phyloP scores from a whole-genome alignment of 257 asterid species.

The Nicotiana benthamiana region DNA sequence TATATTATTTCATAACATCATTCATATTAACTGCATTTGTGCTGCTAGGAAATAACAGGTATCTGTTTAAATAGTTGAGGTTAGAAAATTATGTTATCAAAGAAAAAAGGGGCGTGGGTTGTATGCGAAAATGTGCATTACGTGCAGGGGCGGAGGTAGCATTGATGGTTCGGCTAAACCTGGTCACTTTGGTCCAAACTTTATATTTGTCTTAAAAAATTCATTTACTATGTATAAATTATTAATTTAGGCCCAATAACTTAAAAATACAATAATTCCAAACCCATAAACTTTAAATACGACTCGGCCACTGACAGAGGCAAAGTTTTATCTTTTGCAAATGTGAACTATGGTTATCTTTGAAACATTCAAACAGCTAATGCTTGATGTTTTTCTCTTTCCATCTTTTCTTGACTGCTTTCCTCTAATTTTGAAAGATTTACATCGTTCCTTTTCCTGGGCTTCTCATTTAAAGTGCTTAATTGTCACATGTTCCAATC shows the following conservation, averaged over 20 bases:
- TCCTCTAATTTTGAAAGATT: slow-evolving; percentile 5
- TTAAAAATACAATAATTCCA: no score
- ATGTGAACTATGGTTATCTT: not conserved
- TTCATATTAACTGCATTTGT: not conserved
- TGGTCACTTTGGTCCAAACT: no score
- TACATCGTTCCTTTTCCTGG: slow-evolving; percentile 8
- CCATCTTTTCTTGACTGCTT: not conserved
- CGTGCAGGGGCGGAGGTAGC: no score
- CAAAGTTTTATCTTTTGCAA: not conserved
- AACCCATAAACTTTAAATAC: not conserved
- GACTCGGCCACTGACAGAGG: accelerated
- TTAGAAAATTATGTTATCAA: not conserved
- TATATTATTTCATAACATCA: no score
- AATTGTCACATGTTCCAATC: slow-evolving; percentile 22
- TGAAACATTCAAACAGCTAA: not conserved
- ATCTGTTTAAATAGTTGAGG: not conserved
- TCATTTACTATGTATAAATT: no score
- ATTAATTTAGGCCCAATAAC: no score
- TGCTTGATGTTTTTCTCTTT: not conserved
- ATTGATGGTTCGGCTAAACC: no score
- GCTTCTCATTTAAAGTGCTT: slow-evolving; percentile 27
- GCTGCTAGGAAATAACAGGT: not conserved
- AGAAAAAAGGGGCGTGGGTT: not conserved
- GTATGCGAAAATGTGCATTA: not conserved
- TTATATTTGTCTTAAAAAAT: no score